A percentile compares a stretch with the other conserved stretches of the same genome.
Evolutionary conservation across 805 yeast species (phyloP).

Genomic region (Saccharomycopsis microspora): DNA sequence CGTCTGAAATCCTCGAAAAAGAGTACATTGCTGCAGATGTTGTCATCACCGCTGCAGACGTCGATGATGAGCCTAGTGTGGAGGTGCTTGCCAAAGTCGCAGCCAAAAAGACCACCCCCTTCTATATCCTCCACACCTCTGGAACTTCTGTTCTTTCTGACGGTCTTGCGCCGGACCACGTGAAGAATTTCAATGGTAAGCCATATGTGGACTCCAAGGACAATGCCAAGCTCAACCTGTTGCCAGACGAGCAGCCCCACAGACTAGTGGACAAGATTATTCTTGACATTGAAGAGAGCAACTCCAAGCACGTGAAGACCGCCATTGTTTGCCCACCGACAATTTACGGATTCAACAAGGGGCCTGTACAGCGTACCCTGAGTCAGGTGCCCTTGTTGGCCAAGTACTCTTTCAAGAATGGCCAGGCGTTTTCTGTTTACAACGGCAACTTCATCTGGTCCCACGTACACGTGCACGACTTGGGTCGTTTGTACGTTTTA

Average conservation of each 20-base stretch:
- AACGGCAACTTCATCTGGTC: conserved; percentile 26
- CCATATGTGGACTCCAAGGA: conserved; percentile 20
- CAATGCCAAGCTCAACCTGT: conserved; percentile 22
- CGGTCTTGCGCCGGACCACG: conserved; percentile 7
- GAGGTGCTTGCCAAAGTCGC: conserved; percentile 19
- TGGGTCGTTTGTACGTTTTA: conserved; percentile 23
- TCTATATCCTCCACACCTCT: conserved; percentile 26
- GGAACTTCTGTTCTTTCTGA: conserved; percentile 24
- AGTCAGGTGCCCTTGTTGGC: conserved; percentile 24
- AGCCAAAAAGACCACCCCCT: conserved; percentile 18
- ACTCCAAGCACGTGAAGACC: conserved; percentile 22
- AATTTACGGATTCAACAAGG: conserved; percentile 25
- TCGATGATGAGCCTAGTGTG: conserved; percentile 22
- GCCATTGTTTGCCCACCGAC: conserved; percentile 26
- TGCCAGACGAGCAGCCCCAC: conserved; percentile 23
- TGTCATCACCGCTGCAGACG: conserved; percentile 25
- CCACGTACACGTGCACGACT: conserved; percentile 26
- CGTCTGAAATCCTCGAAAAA: conserved; percentile 15
- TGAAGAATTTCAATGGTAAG: conserved; percentile 17
- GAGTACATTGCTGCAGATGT: conserved; percentile 21
- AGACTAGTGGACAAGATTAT: conserved; percentile 24
- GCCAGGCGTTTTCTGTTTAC: conserved; percentile 22
- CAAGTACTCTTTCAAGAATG: conserved; percentile 16
- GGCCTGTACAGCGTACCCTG: conserved; percentile 23
- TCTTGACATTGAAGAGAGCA: conserved; percentile 22